These are phyloP conservation scores for Phascolomyces articulosus DNA, from an alignment of 371 early-diverging fungal genomes.

Conservation along the genomic window DNA sequence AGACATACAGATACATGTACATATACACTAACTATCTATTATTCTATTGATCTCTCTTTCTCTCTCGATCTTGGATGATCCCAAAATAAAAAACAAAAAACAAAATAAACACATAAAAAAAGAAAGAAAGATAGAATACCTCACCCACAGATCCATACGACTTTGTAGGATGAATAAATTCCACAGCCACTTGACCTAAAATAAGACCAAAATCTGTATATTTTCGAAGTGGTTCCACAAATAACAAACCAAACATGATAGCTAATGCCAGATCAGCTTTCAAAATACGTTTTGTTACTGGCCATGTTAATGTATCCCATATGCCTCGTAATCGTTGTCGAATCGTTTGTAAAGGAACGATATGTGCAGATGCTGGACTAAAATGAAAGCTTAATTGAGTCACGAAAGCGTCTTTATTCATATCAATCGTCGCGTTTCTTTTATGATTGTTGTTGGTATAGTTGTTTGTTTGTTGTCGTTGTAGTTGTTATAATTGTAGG, in stretches of 20 bases:
- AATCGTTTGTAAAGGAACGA: constrained; percentile 36
- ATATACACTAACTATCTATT: too few species aligned
- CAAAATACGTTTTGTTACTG: constrained; percentile 37
- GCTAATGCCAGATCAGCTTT: constrained; percentile 50
- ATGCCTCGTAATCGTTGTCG: constrained; percentile 32
- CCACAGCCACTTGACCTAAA: constrained; percentile 42
- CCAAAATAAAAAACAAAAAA: not conserved
- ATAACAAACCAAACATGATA: constrained; percentile 32
- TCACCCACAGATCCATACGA: constrained; percentile 46
- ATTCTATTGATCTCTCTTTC: not conserved
- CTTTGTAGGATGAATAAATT: constrained; percentile 49
- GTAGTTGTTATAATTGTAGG: not conserved
- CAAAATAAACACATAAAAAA: constrained; percentile 3
- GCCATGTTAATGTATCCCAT: constrained; percentile 46
- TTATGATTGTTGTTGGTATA: not conserved
- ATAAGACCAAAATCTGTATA: constrained; percentile 26
- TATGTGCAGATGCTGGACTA: constrained; percentile 32
- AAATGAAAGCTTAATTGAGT: constrained; percentile 34
- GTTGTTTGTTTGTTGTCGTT: not conserved
- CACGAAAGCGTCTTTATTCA: constrained; percentile 21
- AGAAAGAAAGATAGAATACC: constrained; percentile 21
- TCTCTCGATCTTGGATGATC: not conserved
- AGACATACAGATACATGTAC: too few species aligned
- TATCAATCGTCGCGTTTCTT: too few species aligned
- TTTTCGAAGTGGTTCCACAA: constrained; percentile 31